These are phyloP conservation scores for Populus tomentosa DNA, from an alignment of 441 rosid genomes.

Conservation along the genomic window DNA sequence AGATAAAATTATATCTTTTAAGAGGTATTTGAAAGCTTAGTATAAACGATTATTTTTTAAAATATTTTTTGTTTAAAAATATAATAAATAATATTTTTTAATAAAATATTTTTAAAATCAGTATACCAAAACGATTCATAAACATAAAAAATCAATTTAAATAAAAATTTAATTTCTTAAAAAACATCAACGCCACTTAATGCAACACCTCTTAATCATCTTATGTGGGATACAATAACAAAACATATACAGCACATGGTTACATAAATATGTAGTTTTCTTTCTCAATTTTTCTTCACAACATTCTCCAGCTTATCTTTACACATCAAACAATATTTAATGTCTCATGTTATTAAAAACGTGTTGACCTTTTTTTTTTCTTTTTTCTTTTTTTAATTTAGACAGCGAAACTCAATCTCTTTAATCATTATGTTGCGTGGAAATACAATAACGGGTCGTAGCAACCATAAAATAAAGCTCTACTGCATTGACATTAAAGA, in stretches of 20 bases:
- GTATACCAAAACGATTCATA: accelerated
- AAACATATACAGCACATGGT: no score
- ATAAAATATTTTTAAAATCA: no score
- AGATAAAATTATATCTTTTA: no score
- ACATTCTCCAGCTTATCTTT: neutral
- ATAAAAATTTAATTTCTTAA: no score
- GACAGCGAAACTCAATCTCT: neutral
- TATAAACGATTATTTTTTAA: accelerated
- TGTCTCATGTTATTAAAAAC: neutral
- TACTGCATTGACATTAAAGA: neutral
- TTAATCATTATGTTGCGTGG: neutral
- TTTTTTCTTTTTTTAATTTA: neutral
- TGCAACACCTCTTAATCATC: no score
- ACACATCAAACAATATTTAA: neutral
- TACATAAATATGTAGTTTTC: no score
- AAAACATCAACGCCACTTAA: no score
- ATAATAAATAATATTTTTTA: no score
- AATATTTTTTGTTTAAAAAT: no score
- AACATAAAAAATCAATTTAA: no score
- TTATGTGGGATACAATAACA: no score
- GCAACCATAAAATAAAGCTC: neutral
- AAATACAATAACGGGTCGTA: neutral
- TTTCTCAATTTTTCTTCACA: no score
- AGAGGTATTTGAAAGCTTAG: accelerated
- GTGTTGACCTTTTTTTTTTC: neutral